phyloP scores from a whole-genome alignment of 129 eudicot genomes.

The Flaveria sonorensis region DNA sequence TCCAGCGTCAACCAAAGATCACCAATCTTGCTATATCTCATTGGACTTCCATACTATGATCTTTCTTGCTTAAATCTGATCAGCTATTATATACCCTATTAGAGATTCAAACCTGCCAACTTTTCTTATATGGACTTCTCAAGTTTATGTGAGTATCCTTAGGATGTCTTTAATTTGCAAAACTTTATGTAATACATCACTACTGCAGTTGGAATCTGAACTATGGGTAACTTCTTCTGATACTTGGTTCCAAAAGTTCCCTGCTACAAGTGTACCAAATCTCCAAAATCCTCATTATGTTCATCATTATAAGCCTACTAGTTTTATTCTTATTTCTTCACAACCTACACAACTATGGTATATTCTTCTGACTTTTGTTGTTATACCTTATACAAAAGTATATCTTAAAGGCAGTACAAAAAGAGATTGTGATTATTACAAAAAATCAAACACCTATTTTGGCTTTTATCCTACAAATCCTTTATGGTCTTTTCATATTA shows the following conservation, averaged over 20 bases:
- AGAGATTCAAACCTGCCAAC: neutral
- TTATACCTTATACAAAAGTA: neutral
- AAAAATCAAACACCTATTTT: neutral
- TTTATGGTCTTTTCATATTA: conserved; percentile 17
- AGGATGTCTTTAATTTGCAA: neutral
- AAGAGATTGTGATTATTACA: neutral
- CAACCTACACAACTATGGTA: neutral
- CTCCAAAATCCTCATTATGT: neutral
- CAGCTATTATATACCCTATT: neutral
- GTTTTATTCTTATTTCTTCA: neutral
- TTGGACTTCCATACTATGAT: neutral
- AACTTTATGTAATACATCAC: neutral
- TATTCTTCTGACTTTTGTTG: neutral
- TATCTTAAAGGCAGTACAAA: neutral
- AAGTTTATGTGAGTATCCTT: neutral
- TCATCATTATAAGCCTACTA: neutral
- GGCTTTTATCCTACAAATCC: neutral
- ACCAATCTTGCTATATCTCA: neutral
- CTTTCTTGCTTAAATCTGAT: neutral
- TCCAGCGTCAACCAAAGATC: neutral
- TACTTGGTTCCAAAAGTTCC: neutral
- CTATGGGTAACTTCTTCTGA: neutral
- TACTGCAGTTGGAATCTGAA: neutral
- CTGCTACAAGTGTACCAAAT: neutral
- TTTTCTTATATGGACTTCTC: neutral